Evolutionary conservation across 805 yeast species (phyloP).

Genomic region (Candida fluviatilis): DNA sequence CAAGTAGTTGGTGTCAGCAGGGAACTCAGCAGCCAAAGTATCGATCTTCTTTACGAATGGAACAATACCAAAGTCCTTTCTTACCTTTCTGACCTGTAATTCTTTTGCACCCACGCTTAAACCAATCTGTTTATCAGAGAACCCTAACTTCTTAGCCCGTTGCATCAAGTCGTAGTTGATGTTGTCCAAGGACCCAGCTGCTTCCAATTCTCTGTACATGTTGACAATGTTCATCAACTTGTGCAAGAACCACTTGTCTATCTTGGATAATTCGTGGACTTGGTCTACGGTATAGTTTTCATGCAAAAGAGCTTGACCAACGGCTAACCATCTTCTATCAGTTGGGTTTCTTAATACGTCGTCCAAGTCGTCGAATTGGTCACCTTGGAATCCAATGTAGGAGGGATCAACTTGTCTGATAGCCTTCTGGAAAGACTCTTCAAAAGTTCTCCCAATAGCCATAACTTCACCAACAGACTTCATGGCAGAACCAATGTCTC

Average conservation of each 20-base stretch:
- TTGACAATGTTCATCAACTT: conserved; percentile 90
- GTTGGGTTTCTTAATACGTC: conserved; percentile 79
- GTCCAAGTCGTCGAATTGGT: conserved; percentile 70
- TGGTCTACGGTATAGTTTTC: conserved; percentile 87
- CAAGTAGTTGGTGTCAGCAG: conserved; percentile 92
- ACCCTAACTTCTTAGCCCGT: conserved; percentile 89
- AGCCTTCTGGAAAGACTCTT: conserved; percentile 97
- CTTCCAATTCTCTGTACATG: conserved; percentile 77
- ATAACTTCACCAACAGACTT: conserved; percentile 98
- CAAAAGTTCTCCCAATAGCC: conserved; percentile 98
- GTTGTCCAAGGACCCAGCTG: conserved; percentile 48
- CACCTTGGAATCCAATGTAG: conserved; percentile 87
- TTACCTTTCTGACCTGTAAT: conserved; percentile 73
- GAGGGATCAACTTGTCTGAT: conserved; percentile 94
- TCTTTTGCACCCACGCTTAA: conserved; percentile 69
- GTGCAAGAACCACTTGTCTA: conserved; percentile 93
- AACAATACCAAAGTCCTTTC: conserved; percentile 74
- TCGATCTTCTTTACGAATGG: conserved; percentile 97
- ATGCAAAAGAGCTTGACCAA: conserved; percentile 92
- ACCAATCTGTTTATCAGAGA: conserved; percentile 92
- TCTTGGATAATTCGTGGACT: conserved; percentile 88
- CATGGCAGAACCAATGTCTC: conserved; percentile 94
- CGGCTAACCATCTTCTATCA: conserved; percentile 96
- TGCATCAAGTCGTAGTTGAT: conserved; percentile 66
- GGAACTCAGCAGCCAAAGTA: conserved; percentile 98